Base-by-base conservation (phyloP, 2,329 filamentous ascomycete genomes). In the Sporothrix luriei region DNA sequence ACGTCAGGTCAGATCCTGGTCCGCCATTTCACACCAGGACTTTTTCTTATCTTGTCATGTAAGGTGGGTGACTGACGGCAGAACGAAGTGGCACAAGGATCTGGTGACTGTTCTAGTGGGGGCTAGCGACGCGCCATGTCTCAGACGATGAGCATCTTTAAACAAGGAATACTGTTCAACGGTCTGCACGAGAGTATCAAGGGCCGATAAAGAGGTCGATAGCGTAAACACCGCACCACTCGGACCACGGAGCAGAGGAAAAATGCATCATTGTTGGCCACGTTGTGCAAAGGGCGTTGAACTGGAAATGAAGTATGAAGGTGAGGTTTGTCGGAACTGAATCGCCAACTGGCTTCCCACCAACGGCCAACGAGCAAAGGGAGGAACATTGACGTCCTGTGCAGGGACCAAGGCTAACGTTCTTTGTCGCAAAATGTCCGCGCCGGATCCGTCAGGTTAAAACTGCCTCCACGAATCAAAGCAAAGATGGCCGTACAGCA, bases 361-460 rank as follows among this genome's bases (percentile, higher is more conserved):
- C 61, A 64, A 64, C 43, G 40, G 13, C 57, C 57, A 61, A 29
- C 59, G 40, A 64, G 49, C 61, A 64, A 64, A 46, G 57, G 57
- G 38, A 46, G 57, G 21, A 11, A 7, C 52, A n/a, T n/a, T 38
- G 26, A 55, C 52, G 26, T 29, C 29, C 4, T 5, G 7, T 54
- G 24, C 21, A 19, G 54, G 57, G 21, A 13, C 57, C 38, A 29
- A n/a, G 38, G 11, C 29, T 16, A 26, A 19, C 9, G 3, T 13
- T 64, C 43, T 49, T 49, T 64, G 61, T 33, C n/a, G 14, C 13
- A 11, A 64, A 10, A 49, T 24, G 40, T 24, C n/a, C 21, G 33
- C n/a, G 61, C 43, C 61, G 43, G 24, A 49, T 64, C 24, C 61
- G 61, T 64, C 61, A 64, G 24, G 13, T 46, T n/a, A 16, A 46